phyloP scores from a whole-genome alignment of 805 yeast genomes.

The Candida broadrunensis region DNA sequence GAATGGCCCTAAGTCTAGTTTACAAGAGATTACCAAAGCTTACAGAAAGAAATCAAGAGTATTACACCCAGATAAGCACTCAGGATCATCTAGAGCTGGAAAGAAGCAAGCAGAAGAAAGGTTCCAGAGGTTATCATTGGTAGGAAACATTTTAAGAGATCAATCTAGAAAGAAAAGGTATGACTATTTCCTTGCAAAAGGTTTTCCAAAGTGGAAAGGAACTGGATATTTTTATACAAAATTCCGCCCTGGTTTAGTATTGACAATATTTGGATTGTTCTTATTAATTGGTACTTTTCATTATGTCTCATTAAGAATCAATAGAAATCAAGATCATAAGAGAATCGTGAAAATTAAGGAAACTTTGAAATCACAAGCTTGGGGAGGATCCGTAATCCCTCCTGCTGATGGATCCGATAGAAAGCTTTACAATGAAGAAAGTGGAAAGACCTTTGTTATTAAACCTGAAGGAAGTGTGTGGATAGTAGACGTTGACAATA shows the following conservation, averaged over 20 bases:
- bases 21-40: slow-evolving; percentile 58
- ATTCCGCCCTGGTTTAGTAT: slow-evolving; percentile 63
- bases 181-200: slow-evolving; percentile 77
- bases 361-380: slow-evolving; percentile 52
- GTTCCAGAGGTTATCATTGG: slow-evolving; percentile 74
- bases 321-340: slow-evolving; percentile 53
- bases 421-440: slow-evolving; percentile 36
- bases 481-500: slow-evolving; percentile 43
- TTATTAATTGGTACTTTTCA: slow-evolving; percentile 56
- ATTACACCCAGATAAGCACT: slow-evolving; percentile 82
- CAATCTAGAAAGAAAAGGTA: slow-evolving; percentile 59
- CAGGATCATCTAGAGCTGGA: slow-evolving; percentile 20
- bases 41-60: slow-evolving; percentile 68
- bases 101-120: slow-evolving; percentile 58
- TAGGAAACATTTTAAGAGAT: slow-evolving; percentile 68
- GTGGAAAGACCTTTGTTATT: slow-evolving; percentile 53
- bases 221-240: slow-evolving; percentile 62
- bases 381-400: slow-evolving; percentile 50
- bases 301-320: slow-evolving; percentile 51
- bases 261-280: slow-evolving; percentile 51
- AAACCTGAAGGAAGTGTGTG: slow-evolving; percentile 57
- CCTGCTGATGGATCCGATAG: slow-evolving; percentile 50
- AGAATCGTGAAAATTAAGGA: slow-evolving; percentile 51
- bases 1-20: slow-evolving; percentile 42
- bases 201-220: slow-evolving; percentile 83